Evolutionary conservation across 208 protist genomes (phyloP).

Genomic region (Crithidia sp.): DNA sequence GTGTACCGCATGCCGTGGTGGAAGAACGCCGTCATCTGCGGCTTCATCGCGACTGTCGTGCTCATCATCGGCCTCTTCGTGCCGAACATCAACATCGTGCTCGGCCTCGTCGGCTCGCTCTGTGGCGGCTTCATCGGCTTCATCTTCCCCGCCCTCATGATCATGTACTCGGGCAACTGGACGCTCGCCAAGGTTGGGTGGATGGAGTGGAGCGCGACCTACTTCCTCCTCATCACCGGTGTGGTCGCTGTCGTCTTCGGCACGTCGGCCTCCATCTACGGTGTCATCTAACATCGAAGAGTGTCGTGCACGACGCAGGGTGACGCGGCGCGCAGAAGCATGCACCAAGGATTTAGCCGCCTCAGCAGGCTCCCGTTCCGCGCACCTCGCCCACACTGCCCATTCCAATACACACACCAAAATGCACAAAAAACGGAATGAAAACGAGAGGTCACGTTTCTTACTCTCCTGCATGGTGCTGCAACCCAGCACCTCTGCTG

Average conservation of each 20-base stretch:
- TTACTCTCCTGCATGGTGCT: too few relatives aligned
- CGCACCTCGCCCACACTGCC: too few relatives aligned
- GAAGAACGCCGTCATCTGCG: conserved; percentile 50
- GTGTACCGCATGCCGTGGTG: conserved; percentile 57
- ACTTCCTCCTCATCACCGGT: conserved; percentile 55
- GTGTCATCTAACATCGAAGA: conserved; percentile 16
- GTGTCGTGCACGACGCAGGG: too few relatives aligned
- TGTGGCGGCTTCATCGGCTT: conserved; percentile 84
- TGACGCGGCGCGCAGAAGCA: too few relatives aligned
- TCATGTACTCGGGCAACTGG: conserved; percentile 71
- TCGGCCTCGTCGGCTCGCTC: conserved; percentile 76
- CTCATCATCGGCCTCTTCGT: conserved; percentile 73
- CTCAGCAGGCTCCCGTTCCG: too few relatives aligned
- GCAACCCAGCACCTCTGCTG: too few relatives aligned
- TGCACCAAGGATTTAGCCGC: too few relatives aligned
- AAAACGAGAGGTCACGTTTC: too few relatives aligned
- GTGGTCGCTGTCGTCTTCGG: conserved; percentile 59
- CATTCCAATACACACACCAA: too few relatives aligned
- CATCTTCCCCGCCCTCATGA: conserved; percentile 65
- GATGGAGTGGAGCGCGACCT: conserved; percentile 47
- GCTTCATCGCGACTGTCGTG: conserved; percentile 32
- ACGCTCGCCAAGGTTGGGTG: conserved; percentile 40
- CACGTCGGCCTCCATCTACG: conserved; percentile 62
- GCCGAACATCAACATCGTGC: conserved; percentile 73
- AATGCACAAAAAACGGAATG: too few relatives aligned